phyloP scores from a whole-genome alignment of 257 asterid species.

The Nicotiana tomentosiformis region DNA sequence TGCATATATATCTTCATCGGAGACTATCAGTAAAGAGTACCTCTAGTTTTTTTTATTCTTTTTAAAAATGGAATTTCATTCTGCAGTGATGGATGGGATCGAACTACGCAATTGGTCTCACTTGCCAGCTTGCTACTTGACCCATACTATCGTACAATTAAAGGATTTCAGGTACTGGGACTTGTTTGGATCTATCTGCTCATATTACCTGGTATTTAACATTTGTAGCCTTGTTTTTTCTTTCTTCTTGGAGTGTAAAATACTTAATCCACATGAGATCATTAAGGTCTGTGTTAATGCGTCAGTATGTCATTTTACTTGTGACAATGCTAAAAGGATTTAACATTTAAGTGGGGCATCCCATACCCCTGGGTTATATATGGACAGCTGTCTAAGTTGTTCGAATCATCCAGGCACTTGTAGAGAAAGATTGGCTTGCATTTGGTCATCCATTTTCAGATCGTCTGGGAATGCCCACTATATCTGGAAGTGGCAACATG shows the following conservation, averaged over 20 bases:
- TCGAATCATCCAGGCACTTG: slow-evolving; percentile 58
- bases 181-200: slow-evolving; percentile 9
- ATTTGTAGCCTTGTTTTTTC: background rate
- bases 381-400: slow-evolving; percentile 12
- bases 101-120: slow-evolving; percentile 92
- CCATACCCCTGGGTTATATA: background rate
- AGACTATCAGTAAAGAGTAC: background rate
- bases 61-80: slow-evolving; percentile 12
- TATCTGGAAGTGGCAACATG: slow-evolving; percentile 58
- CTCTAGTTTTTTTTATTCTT: slow-evolving; percentile 11
- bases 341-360: background rate
- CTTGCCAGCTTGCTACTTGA: slow-evolving; percentile 95
- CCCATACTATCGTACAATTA: slow-evolving; percentile 90
- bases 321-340: background rate
- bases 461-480: slow-evolving; percentile 77
- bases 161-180: slow-evolving; percentile 81
- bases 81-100: slow-evolving; percentile 98
- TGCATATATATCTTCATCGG: background rate
- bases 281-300: background rate
- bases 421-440: slow-evolving; percentile 98
- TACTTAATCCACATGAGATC: background rate
- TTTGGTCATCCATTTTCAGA: slow-evolving; percentile 99
- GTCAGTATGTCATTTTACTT: background rate
- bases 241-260: background rate
- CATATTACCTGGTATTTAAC: background rate